A percentile compares a stretch with the other conserved stretches of the same genome.
phyloP scores from a whole-genome alignment of 768 basidiomycete species.

The Tylopilus subfusipes region DNA sequence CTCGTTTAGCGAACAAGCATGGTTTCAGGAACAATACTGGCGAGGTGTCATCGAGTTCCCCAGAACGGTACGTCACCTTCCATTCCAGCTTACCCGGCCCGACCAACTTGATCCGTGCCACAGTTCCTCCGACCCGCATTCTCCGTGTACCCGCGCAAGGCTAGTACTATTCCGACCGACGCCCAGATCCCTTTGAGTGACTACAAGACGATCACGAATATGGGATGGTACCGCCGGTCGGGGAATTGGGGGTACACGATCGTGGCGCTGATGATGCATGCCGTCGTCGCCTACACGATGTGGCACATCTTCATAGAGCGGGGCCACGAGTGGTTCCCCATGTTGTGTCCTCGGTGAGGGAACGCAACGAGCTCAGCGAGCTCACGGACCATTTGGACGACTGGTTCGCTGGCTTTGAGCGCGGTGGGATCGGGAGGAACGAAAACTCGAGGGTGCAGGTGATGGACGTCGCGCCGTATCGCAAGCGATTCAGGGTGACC shows the following conservation, averaged over 20 bases:
- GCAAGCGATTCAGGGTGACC: slow-evolving; percentile 3
- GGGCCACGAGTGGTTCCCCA: background rate
- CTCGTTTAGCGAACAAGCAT: background rate
- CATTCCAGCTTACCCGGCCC: background rate
- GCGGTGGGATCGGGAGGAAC: background rate
- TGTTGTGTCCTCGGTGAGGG: slow-evolving; percentile 1
- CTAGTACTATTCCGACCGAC: background rate
- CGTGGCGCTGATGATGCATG: slow-evolving; percentile 2
- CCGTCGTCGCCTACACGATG: slow-evolving; percentile 5
- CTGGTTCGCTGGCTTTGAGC: background rate
- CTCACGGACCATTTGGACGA: background rate
- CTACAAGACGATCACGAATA: background rate
- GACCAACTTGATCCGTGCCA: background rate
- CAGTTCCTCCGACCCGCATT: slow-evolving; percentile 11
- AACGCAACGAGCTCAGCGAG: background rate
- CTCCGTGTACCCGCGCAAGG: background rate
- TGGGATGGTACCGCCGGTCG: slow-evolving; percentile 1
- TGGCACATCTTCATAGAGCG: background rate
- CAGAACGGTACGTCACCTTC: slow-evolving; percentile 9
- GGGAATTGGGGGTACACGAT: background rate
- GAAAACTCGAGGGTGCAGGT: slow-evolving; percentile 1
- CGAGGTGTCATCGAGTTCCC: slow-evolving; percentile 16
- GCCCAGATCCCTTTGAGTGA: background rate
- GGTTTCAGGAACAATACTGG: slow-evolving; percentile 12
- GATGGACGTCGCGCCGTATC: background rate